phyloP scores from a whole-genome alignment of 495 filamentous ascomycete genomes.

The Margaritispora aquatica region DNA sequence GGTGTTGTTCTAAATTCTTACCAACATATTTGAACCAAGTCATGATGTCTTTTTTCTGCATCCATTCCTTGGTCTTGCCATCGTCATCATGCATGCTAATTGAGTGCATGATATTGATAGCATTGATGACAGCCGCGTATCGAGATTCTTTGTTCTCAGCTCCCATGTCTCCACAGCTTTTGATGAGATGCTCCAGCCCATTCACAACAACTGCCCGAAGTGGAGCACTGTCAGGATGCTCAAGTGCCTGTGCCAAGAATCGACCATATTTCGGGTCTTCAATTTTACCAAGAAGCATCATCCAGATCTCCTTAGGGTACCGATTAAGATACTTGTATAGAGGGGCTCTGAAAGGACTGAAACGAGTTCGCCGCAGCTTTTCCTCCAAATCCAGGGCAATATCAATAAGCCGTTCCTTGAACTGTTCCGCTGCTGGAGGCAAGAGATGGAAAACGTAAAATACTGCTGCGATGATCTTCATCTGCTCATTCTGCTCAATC shows the following conservation, averaged over 20 bases:
- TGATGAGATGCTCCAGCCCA: constrained; percentile 64
- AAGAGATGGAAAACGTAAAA: constrained; percentile 96
- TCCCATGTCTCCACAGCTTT: constrained; percentile 53
- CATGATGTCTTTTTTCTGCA: constrained; percentile 69
- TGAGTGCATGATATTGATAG: constrained; percentile 75
- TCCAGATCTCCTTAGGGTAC: constrained; percentile 83
- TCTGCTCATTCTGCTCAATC: constrained; percentile 82
- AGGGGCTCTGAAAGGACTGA: constrained; percentile 86
- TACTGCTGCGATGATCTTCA: constrained; percentile 89
- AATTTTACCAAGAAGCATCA: constrained; percentile 66
- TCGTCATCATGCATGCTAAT: constrained; percentile 52
- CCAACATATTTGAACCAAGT: constrained; percentile 66
- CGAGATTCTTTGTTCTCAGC: constrained; percentile 54
- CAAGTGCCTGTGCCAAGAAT: constrained; percentile 90
- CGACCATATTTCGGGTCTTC: constrained; percentile 81
- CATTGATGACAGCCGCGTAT: constrained; percentile 74
- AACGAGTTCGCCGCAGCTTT: constrained; percentile 79
- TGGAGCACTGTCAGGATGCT: constrained; percentile 64
- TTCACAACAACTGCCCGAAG: constrained; percentile 67
- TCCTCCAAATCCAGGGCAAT: constrained; percentile 84
- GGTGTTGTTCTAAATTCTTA: constrained; percentile 65
- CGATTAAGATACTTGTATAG: constrained; percentile 92
- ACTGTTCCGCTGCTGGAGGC: constrained; percentile 79
- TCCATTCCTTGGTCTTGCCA: constrained; percentile 56
- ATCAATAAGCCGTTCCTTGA: constrained; percentile 83